A percentile compares a stretch with the other conserved stretches of the same genome.
phyloP scores from a whole-genome alignment of 768 basidiomycete species.

The Botryobasidium botryosum region DNA sequence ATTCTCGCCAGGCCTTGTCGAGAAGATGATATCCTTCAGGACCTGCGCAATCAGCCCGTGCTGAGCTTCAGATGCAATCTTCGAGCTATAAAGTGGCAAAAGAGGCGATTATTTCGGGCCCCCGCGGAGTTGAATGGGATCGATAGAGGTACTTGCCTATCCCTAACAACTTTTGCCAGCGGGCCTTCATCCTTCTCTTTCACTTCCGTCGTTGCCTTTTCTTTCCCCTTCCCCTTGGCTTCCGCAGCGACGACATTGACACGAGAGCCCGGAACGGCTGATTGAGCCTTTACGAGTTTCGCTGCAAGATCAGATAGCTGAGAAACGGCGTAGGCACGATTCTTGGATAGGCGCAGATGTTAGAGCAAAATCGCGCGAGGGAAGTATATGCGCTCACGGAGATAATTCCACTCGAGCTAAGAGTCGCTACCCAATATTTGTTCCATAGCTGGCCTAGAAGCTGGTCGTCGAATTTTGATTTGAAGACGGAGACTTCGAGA shows the following conservation, averaged over 20 bases:
- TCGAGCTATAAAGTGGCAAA: slow-evolving; percentile 57
- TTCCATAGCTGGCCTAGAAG: slow-evolving; percentile 89
- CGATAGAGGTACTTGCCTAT: slow-evolving; percentile 43
- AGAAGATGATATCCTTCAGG: slow-evolving; percentile 80
- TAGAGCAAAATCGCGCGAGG: background rate
- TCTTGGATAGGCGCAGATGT: slow-evolving; percentile 30
- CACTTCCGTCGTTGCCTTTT: slow-evolving; percentile 23
- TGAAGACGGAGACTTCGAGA: slow-evolving; percentile 90
- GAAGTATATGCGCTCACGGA: slow-evolving; percentile 53
- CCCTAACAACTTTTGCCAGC: slow-evolving; percentile 76
- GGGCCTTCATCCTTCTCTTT: slow-evolving; percentile 78
- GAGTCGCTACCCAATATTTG: slow-evolving; percentile 98
- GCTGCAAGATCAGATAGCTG: slow-evolving; percentile 81
- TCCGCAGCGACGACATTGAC: slow-evolving; percentile 5
- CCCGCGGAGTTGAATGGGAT: no score
- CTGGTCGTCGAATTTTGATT: slow-evolving; percentile 73
- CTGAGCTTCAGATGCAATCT: slow-evolving; percentile 79
- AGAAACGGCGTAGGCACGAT: slow-evolving; percentile 83
- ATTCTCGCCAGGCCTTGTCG: slow-evolving; percentile 4
- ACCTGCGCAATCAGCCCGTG: slow-evolving; percentile 89
- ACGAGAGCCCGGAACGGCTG: slow-evolving; percentile 27
- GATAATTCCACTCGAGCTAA: slow-evolving; percentile 83
- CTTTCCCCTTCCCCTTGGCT: slow-evolving; percentile 30
- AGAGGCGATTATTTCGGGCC: background rate
- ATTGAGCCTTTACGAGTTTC: slow-evolving; percentile 65